phyloP scores from a whole-genome alignment of 208 protist genomes.

The Trypanosoma vivax region DNA sequence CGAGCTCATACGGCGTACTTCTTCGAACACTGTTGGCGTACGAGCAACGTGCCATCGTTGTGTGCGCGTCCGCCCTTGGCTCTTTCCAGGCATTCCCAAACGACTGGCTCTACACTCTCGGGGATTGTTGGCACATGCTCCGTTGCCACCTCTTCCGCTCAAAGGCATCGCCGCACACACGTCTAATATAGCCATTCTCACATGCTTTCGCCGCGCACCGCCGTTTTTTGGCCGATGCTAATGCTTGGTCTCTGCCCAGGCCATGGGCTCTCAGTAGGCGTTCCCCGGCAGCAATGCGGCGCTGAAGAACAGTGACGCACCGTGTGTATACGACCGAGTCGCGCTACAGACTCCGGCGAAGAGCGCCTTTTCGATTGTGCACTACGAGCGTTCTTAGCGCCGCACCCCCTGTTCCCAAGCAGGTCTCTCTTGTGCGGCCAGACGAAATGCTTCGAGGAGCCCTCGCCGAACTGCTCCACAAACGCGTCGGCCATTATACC shows the following conservation, averaged over 20 bases:
- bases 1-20: background rate
- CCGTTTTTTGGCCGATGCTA: background rate
- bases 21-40: background rate
- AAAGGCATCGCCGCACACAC: constrained; percentile 7
- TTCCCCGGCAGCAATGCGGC: no score
- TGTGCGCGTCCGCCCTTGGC: background rate
- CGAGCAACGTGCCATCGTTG: background rate
- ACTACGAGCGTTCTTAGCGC: no score
- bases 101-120: background rate
- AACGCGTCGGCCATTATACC: no score
- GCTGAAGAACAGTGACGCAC: no score
- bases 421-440: no score
- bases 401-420: no score
- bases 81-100: background rate
- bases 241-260: background rate
- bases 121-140: background rate
- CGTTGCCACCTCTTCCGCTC: background rate
- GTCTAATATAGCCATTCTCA: background rate
- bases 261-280: no score
- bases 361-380: no score
- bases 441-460: no score
- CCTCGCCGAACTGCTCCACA: no score
- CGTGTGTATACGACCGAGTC: no score
- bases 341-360: no score
- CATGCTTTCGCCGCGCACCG: background rate